These are phyloP conservation scores for Panaeolus papilionaceus DNA, from an alignment of 768 basidiomycete genomes.

Conservation along the genomic window DNA sequence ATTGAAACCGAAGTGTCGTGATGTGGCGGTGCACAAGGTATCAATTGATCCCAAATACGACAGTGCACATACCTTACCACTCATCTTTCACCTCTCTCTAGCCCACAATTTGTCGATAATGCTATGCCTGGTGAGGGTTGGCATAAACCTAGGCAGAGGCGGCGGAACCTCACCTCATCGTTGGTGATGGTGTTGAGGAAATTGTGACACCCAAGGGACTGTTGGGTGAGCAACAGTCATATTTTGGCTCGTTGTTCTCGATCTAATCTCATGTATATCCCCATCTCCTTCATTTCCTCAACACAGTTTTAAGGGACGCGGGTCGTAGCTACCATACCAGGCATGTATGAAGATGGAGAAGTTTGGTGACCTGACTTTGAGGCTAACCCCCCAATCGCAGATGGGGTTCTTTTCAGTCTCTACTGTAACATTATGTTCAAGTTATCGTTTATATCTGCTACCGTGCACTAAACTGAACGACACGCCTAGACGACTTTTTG, in stretches of 20 bases:
- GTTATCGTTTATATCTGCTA: background rate
- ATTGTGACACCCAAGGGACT: too few relatives aligned
- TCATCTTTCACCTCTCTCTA: too few relatives aligned
- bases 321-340: conserved; percentile 98
- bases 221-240: too few relatives aligned
- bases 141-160: too few relatives aligned
- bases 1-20: too few relatives aligned
- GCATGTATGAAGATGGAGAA: conserved; percentile 99
- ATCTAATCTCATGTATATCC: conserved; percentile 58
- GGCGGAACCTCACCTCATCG: too few relatives aligned
- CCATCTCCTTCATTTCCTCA: conserved; percentile 98
- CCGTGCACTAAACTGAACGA: conserved; percentile 17
- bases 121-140: too few relatives aligned
- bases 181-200: too few relatives aligned
- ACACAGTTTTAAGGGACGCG: conserved; percentile 99
- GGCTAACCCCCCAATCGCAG: conserved; percentile 97
- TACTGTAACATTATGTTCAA: conserved; percentile 72
- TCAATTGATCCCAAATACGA: too few relatives aligned
- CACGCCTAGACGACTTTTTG: conserved; percentile 87
- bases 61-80: too few relatives aligned
- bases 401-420: conserved; percentile 96
- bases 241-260: background rate
- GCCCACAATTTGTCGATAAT: too few relatives aligned
- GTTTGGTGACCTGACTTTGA: conserved; percentile 97
- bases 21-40: too few relatives aligned